A percentile compares a stretch with the other conserved stretches of the same genome.
These are phyloP conservation scores for Geranium rotundifolium DNA, from an alignment of 345 rosid species.

Conservation along the genomic window DNA sequence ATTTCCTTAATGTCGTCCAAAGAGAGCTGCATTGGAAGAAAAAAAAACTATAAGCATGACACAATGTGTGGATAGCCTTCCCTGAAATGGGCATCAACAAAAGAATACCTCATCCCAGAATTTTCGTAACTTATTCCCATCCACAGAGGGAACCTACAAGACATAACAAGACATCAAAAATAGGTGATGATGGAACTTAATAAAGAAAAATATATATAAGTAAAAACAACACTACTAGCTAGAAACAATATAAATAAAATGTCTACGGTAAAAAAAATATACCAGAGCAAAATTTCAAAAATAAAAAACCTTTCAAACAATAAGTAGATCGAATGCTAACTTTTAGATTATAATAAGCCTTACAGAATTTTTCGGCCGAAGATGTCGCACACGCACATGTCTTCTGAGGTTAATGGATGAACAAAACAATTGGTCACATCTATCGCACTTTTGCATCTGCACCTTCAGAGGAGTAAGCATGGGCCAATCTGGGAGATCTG, in stretches of 20 bases:
- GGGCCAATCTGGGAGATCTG: slow-evolving; percentile 84
- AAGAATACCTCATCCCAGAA: slow-evolving; percentile 14
- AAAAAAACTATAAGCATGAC: slow-evolving; percentile 14
- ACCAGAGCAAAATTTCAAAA: not conserved
- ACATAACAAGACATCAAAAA: slow-evolving; percentile 8
- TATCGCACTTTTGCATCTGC: slow-evolving; percentile 87
- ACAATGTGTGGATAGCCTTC: slow-evolving; percentile 1
- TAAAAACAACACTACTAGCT: not conserved
- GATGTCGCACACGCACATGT: slow-evolving; percentile 82
- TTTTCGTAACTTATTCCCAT: slow-evolving; percentile 52
- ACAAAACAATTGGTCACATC: slow-evolving; percentile 73
- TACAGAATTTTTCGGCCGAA: slow-evolving; percentile 65
- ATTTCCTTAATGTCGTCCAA: slow-evolving; percentile 53
- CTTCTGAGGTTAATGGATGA: slow-evolving; percentile 81
- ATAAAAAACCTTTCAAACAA: too few relatives aligned
- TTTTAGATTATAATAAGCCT: slow-evolving; percentile 21
- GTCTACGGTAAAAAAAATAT: not conserved
- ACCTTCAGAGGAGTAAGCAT: slow-evolving; percentile 77
- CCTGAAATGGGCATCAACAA: slow-evolving; percentile 22
- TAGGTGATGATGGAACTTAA: slow-evolving; percentile 4
- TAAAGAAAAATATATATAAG: not conserved
- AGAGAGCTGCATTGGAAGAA: slow-evolving; percentile 43
- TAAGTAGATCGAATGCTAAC: too few relatives aligned
- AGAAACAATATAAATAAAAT: too few relatives aligned
- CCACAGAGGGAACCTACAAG: slow-evolving; percentile 59